Conservation (phyloP, 225 moss, liverwort and hornwort species). For the Marchantia polymorpha region DNA sequence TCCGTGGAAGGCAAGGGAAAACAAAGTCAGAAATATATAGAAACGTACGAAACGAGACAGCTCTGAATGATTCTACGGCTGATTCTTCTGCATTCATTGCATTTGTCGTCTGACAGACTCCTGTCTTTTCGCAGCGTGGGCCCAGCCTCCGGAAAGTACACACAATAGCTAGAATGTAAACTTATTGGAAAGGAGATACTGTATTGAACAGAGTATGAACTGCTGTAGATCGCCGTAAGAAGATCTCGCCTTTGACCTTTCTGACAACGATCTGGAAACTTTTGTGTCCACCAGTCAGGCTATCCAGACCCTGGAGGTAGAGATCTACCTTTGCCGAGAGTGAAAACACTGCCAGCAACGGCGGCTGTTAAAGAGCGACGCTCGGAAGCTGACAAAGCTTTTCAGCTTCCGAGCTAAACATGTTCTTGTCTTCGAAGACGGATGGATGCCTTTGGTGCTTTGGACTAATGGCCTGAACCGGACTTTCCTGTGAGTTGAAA, state of each 20-base stretch:
- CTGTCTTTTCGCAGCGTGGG: neutral
- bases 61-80: neutral
- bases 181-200: neutral
- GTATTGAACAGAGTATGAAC: neutral
- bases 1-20: neutral
- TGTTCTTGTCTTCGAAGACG: neutral
- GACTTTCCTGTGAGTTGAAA: neutral
- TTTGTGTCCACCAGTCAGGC: neutral
- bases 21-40: neutral
- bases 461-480: neutral
- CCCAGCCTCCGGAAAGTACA: neutral
- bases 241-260: slow-evolving; percentile 1
- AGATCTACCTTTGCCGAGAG: neutral
- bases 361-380: neutral
- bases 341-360: neutral
- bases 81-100: neutral
- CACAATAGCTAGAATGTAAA: neutral
- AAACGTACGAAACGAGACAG: too few species aligned
- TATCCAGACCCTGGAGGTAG: neutral
- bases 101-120: neutral
- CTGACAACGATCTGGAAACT: neutral
- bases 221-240: neutral
- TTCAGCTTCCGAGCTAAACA: neutral
- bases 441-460: neutral
- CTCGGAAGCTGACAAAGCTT: too few species aligned